A percentile compares a stretch with the other conserved stretches of the same genome.
These are phyloP conservation scores for Kuraishia cidri DNA, from an alignment of 805 yeast genomes.

Conservation along the genomic window DNA sequence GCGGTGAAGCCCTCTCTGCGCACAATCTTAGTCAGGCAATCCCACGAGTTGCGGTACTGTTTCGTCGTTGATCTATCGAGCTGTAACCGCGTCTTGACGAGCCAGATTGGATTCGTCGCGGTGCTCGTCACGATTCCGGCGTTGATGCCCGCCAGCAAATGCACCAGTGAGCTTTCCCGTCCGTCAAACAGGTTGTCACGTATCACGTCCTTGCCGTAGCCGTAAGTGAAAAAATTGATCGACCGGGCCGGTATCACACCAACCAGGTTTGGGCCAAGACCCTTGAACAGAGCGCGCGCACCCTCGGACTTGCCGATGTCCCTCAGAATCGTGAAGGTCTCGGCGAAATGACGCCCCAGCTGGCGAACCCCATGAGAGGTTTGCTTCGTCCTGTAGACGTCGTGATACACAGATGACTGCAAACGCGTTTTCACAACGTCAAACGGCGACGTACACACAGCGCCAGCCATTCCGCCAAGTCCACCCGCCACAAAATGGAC, in stretches of 20 bases:
- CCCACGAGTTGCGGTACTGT: slow-evolving; percentile 75
- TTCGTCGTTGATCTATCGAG: slow-evolving; percentile 63
- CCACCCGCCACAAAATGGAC: slow-evolving; percentile 90
- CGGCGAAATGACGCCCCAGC: slow-evolving; percentile 58
- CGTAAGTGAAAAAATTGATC: slow-evolving; percentile 92
- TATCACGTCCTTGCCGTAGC: slow-evolving; percentile 80
- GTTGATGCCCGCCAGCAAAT: slow-evolving; percentile 73
- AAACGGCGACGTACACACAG: slow-evolving; percentile 86
- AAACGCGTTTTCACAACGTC: slow-evolving; percentile 94
- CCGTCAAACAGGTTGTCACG: slow-evolving; percentile 61
- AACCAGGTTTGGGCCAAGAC: slow-evolving; percentile 91
- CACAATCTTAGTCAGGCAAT: slow-evolving; percentile 65
- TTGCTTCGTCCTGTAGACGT: slow-evolving; percentile 38
- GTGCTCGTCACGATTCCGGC: slow-evolving; percentile 96
- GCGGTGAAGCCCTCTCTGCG: slow-evolving; percentile 73
- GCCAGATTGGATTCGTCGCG: slow-evolving; percentile 97
- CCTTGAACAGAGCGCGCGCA: slow-evolving; percentile 78
- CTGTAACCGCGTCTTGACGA: slow-evolving; percentile 89
- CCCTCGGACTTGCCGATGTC: slow-evolving; percentile 76
- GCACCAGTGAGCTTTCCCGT: slow-evolving; percentile 76
- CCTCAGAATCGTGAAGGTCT: slow-evolving; percentile 66
- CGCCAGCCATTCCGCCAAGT: slow-evolving; percentile 97
- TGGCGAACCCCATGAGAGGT: slow-evolving; percentile 28
- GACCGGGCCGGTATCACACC: slow-evolving; percentile 98
- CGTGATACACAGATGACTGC: slow-evolving; percentile 78